These are phyloP conservation scores for Hemisphaericaspora lyxosophila DNA, from an alignment of 1,139 yeast genomes.

Conservation along the genomic window DNA sequence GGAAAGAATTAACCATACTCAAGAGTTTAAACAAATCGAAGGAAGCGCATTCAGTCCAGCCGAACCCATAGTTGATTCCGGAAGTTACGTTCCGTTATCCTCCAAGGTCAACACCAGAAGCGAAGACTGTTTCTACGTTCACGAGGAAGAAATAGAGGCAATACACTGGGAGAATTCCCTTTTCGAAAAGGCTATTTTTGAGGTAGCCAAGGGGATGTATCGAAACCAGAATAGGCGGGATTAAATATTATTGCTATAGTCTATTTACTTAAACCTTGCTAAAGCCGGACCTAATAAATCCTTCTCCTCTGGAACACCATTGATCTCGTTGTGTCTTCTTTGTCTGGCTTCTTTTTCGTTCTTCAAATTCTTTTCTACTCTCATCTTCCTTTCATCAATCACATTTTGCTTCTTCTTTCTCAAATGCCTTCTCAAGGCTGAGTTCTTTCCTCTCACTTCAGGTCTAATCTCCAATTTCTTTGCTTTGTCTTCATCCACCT, in stretches of 20 bases:
- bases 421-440: constrained; percentile 75
- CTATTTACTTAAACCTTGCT: constrained; percentile 48
- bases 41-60: too few relatives aligned
- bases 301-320: constrained; percentile 53
- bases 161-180: constrained; percentile 25
- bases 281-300: constrained; percentile 58
- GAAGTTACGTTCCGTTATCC: too few relatives aligned
- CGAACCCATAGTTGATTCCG: too few relatives aligned
- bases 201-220: constrained; percentile 11
- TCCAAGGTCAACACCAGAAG: constrained; percentile 4
- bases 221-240: neutral
- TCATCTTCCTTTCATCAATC: constrained; percentile 80
- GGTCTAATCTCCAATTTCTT: constrained; percentile 52
- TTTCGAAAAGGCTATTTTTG: constrained; percentile 18
- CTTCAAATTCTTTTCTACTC: constrained; percentile 75
- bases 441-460: constrained; percentile 74
- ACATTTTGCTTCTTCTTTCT: constrained; percentile 86
- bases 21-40: too few relatives aligned
- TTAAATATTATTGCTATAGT: neutral
- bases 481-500: constrained; percentile 35
- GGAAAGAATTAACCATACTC: too few relatives aligned
- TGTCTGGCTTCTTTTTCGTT: constrained; percentile 74
- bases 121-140: constrained; percentile 10
- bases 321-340: constrained; percentile 45
- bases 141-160: constrained; percentile 20